Percentiles rank a stretch among this genome's conserved stretches.
Evolutionary conservation across 805 yeast genomes (phyloP).

Genomic region (Ascoidea rubescens): DNA sequence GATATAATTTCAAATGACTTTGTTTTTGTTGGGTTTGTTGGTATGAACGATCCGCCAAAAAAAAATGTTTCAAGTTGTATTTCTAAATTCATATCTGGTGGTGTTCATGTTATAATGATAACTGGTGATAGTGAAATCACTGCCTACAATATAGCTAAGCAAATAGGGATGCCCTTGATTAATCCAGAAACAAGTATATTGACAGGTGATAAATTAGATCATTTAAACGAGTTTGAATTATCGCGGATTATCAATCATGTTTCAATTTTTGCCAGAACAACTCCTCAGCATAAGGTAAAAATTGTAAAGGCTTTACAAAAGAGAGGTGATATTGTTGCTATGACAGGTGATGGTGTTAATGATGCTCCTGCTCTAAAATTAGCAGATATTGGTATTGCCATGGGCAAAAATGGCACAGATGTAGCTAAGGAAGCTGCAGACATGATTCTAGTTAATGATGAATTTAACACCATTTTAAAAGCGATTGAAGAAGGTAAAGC

Average conservation of each 20-base stretch:
- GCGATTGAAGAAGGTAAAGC: constrained; percentile 98
- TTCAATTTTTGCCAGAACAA: constrained; percentile 85
- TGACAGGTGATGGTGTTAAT: constrained; percentile 99
- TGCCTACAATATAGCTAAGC: constrained; percentile 71
- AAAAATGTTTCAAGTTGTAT: constrained; percentile 70
- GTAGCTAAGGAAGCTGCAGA: constrained; percentile 98
- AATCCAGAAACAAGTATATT: constrained; percentile 55
- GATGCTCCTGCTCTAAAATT: constrained; percentile 97
- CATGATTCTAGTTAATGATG: constrained; percentile 95
- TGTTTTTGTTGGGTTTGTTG: constrained; percentile 76
- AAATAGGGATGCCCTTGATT: constrained; percentile 73
- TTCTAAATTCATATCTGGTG: constrained; percentile 69
- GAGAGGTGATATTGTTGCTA: constrained; percentile 91
- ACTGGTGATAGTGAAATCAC: constrained; percentile 91
- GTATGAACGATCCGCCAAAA: constrained; percentile 98
- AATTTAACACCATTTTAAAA: constrained; percentile 80
- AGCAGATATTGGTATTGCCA: constrained; percentile 92
- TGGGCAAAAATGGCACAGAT: constrained; percentile 92
- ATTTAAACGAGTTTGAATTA: constrained; percentile 56
- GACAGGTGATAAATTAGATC: constrained; percentile 74
- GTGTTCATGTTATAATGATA: constrained; percentile 96
- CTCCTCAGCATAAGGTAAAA: constrained; percentile 86
- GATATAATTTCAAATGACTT: constrained; percentile 10
- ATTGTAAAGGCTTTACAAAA: constrained; percentile 82
- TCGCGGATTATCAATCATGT: constrained; percentile 69